Evolutionary conservation across 306 rosid genomes (phyloP).

Genomic region (Calophaca sinica): DNA sequence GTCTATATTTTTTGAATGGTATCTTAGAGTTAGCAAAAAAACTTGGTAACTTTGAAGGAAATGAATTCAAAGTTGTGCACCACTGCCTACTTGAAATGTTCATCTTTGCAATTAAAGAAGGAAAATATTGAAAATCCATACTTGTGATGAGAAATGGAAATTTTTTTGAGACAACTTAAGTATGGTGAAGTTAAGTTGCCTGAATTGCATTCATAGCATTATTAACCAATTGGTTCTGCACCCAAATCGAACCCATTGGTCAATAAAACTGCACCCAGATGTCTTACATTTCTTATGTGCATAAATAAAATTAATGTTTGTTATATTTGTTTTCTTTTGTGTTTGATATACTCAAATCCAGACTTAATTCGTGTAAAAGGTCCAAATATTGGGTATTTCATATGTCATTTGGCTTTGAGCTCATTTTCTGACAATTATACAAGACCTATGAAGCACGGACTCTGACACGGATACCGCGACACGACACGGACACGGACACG

Average conservation of each 20-base stretch:
- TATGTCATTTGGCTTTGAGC: neutral
- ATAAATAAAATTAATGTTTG: conserved; percentile 6
- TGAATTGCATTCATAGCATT: neutral
- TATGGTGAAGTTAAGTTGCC: neutral
- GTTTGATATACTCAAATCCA: neutral
- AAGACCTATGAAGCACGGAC: too few relatives aligned
- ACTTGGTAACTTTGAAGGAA: too few relatives aligned
- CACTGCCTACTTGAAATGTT: too few relatives aligned
- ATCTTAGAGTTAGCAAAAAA: too few relatives aligned
- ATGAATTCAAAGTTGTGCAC: too few relatives aligned
- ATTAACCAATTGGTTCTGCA: too few relatives aligned
- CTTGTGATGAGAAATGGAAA: neutral
- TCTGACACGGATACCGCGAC: too few relatives aligned
- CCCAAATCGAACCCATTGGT: too few relatives aligned
- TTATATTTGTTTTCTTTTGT: conserved; percentile 6
- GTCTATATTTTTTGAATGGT: too few relatives aligned
- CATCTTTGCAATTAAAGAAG: too few relatives aligned
- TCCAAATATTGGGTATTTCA: neutral
- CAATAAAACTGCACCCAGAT: neutral
- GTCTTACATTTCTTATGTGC: neutral
- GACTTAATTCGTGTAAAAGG: neutral
- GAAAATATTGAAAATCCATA: neutral
- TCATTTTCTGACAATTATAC: conserved; percentile 2
- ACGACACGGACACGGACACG: too few relatives aligned
- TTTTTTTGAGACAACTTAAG: neutral